phyloP scores from a whole-genome alignment of 306 rosid genomes.

The Comarum palustre region DNA sequence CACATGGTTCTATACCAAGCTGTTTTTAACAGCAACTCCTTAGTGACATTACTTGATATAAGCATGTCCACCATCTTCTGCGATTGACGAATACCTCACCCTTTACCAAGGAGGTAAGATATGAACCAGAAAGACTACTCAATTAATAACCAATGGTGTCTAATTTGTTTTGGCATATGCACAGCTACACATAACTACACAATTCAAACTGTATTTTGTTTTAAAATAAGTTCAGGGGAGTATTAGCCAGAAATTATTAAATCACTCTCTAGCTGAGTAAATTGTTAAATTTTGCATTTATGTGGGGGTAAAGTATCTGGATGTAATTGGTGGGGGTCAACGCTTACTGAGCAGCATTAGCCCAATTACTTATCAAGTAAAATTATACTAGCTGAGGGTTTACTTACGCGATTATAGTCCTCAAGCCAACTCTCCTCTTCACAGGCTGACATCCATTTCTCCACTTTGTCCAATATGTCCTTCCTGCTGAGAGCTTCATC shows the following conservation, averaged over 20 bases:
- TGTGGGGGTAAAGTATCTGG: background rate
- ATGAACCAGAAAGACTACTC: background rate
- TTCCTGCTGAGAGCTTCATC: conserved; percentile 93
- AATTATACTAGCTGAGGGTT: background rate
- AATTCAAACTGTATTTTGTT: background rate
- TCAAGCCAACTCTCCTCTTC: conserved; percentile 99
- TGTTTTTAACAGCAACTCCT: background rate
- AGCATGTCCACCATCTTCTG: background rate
- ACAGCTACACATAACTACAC: background rate
- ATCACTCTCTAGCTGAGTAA: background rate
- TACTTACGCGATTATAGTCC: conserved; percentile 88
- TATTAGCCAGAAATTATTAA: background rate
- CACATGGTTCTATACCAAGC: background rate
- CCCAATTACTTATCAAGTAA: background rate
- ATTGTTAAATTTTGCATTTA: background rate
- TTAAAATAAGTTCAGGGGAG: background rate
- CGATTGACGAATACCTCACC: background rate
- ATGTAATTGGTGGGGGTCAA: background rate
- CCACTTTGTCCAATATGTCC: conserved; percentile 98
- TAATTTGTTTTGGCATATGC: background rate
- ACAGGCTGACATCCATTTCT: conserved; percentile 99
- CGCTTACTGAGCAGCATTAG: background rate
- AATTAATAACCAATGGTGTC: background rate
- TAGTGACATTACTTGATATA: background rate
- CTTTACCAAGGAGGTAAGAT: background rate